Percentiles rank a stretch among this genome's conserved stretches.
These are phyloP conservation scores for Penicillium chermesinum DNA, from an alignment of 495 filamentous ascomycete species.

Conservation along the genomic window DNA sequence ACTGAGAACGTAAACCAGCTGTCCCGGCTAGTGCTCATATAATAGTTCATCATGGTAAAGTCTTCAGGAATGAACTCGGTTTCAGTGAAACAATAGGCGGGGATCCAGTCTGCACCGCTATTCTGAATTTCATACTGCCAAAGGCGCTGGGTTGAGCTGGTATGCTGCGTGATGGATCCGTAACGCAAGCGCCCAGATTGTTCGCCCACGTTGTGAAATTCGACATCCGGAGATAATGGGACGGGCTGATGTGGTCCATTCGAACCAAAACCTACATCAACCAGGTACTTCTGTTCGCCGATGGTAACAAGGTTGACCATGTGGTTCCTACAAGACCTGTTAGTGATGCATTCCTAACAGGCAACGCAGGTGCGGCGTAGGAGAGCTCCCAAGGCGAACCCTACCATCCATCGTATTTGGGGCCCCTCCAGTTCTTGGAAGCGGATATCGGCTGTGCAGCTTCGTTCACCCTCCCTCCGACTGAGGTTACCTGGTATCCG, in stretches of 20 bases:
- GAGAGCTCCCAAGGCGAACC: not conserved
- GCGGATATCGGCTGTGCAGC: conserved; percentile 14
- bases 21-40: conserved; percentile 25
- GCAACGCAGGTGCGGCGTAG: not conserved
- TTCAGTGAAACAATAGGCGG: conserved; percentile 53
- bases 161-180: conserved; percentile 16
- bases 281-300: conserved; percentile 39
- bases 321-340: conserved; percentile 35
- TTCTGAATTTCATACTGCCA: conserved; percentile 53
- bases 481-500: conserved; percentile 43
- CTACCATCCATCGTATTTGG: conserved; percentile 19
- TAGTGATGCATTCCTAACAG: not conserved
- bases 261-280: conserved; percentile 66
- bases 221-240: conserved; percentile 31
- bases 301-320: conserved; percentile 63
- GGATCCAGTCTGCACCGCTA: conserved; percentile 37
- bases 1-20: conserved; percentile 48
- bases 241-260: conserved; percentile 49
- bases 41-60: conserved; percentile 54
- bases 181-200: conserved; percentile 39
- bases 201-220: conserved; percentile 34
- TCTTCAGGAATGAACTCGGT: conserved; percentile 53
- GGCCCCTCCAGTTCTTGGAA: conserved; percentile 11
- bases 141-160: conserved; percentile 25
- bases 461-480: conserved; percentile 2